phyloP scores from a whole-genome alignment of 495 filamentous ascomycete species.

The Lichenothelia convexa region DNA sequence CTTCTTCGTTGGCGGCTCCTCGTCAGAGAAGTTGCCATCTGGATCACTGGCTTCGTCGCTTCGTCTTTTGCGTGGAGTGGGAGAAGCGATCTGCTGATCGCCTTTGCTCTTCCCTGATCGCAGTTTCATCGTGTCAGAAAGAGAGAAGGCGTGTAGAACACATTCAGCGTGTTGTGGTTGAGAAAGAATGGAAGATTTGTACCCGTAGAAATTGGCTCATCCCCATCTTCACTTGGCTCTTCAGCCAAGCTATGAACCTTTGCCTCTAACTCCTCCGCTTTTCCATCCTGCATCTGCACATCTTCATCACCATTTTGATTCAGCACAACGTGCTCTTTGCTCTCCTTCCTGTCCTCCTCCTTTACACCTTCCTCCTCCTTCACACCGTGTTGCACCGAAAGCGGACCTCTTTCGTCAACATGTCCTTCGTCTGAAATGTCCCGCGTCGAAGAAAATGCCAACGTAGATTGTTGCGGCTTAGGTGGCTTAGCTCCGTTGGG shows the following conservation, averaged over 20 bases:
- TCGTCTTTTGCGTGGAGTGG: neutral
- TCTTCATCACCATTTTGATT: conserved; percentile 1
- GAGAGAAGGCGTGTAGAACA: too few species aligned
- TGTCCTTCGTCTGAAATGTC: conserved; percentile 4
- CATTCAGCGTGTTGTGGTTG: too few species aligned
- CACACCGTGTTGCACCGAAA: neutral
- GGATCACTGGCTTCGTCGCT: conserved; percentile 13
- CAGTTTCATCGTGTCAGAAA: too few species aligned
- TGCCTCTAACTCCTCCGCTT: conserved; percentile 11
- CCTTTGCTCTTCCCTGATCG: conserved; percentile 3
- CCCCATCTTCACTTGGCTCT: too few species aligned
- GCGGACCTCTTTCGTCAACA: neutral
- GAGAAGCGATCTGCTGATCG: neutral
- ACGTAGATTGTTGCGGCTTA: conserved; percentile 45
- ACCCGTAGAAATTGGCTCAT: too few species aligned
- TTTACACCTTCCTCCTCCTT: conserved; percentile 11
- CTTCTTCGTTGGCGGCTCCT: conserved; percentile 36
- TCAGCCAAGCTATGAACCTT: too few species aligned
- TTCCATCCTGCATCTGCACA: conserved; percentile 7
- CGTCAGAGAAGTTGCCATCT: conserved; percentile 22
- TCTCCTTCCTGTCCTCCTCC: conserved; percentile 19
- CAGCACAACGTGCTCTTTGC: neutral
- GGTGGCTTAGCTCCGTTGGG: conserved; percentile 33
- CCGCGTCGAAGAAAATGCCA: conserved; percentile 13
- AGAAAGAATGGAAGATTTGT: too few species aligned